Base-by-base conservation (phyloP, 148 eudicot species). In the Amaranthus hypochondriacus region DNA sequence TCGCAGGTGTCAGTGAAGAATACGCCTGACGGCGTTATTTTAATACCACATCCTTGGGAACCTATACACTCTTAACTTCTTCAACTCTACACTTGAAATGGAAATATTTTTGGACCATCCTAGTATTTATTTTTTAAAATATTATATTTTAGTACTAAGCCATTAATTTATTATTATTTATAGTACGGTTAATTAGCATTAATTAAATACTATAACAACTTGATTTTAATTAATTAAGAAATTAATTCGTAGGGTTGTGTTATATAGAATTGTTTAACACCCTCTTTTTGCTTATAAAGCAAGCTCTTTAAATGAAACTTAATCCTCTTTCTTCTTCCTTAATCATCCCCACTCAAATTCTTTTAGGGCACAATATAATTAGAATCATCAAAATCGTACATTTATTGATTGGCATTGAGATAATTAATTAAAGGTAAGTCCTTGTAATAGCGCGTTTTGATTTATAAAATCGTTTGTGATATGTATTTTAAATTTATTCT, bases 1-100 rank as follows among this genome's bases (percentile, higher is more conserved):
- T 67, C 84, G 79, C 90, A 87, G 85, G 87, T 80, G 90, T 83
- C 88, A 76, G 50, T 78, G 84, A 56, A 65, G 77, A 65, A 85
- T 83, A 78, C 77, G 87, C 75, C 64, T 75, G 88, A 71, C 86
- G 86, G 87, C 88, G 83, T 75, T 12, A 75, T 50, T 74, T 43
- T 73, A 71, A 71, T 79, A n/a, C 12, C 13, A 47, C 7, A 67
- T 21, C 46, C 51, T 9, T 63, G 73, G 55, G 9, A 55, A 6
- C n/a, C 50, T 47, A 57, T 72, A 57, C 57, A 47, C 71, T 47
- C 75, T 73, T 68, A 69, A 71, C 71, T 59, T 7, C 72, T 46
- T 14, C 69, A 70, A 75, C 63, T 49, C 48, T 44, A 43, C 63
- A 50, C 72, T 55, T 60, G 5, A 66, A 65, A 59, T 54, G 49